Percentiles rank a stretch among this genome's conserved stretches.
Evolutionary conservation across 495 filamentous ascomycete genomes (phyloP).

Genomic region (Penicillium egyptiacum): DNA sequence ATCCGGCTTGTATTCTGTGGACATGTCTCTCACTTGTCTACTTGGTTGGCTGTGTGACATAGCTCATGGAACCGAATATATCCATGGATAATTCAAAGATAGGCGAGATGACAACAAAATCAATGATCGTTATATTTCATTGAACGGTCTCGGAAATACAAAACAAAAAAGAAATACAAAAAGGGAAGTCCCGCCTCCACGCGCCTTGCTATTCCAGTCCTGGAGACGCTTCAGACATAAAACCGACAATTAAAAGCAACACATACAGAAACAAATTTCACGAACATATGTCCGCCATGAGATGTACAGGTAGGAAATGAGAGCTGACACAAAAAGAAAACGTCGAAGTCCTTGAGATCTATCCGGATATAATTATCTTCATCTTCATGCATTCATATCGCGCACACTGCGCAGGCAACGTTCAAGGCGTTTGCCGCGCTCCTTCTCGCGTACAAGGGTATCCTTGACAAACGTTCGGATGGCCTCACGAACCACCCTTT

Average conservation of each 20-base stretch:
- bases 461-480: conserved; percentile 73
- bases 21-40: no score
- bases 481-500: conserved; percentile 69
- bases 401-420: conserved; percentile 52
- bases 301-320: conserved; percentile 22
- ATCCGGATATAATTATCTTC: conserved; percentile 16
- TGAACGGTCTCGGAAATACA: background rate
- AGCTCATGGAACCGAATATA: no score
- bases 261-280: conserved; percentile 13
- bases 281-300: conserved; percentile 24
- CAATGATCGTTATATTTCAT: conserved; percentile 4
- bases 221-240: conserved; percentile 1
- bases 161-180: background rate
- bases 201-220: conserved; percentile 6
- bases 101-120: background rate
- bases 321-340: conserved; percentile 1
- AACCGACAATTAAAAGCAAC: conserved; percentile 7
- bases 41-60: no score
- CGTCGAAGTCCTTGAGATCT: conserved; percentile 9
- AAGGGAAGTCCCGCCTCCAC: background rate
- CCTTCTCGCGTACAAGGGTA: conserved; percentile 74
- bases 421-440: conserved; percentile 76
- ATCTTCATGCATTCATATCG: conserved; percentile 27
- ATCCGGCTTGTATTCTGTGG: no score
- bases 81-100: no score